A percentile compares a stretch with the other conserved stretches of the same genome.
These are phyloP conservation scores for Diplogelasinospora grovesii DNA, from an alignment of 495 filamentous ascomycete genomes.

Conservation along the genomic window DNA sequence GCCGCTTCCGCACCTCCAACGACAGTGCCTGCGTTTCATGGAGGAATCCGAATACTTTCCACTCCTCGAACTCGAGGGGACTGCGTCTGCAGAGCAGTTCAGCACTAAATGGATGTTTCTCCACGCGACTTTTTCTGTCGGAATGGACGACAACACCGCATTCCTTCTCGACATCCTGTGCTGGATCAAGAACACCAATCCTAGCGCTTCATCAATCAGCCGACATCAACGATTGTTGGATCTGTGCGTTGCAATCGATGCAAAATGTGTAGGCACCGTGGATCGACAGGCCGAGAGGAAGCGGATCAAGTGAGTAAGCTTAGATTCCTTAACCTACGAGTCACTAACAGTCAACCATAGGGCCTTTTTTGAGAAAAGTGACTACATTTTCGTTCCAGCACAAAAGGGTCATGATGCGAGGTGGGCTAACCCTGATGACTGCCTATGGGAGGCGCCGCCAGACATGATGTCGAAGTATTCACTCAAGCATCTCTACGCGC, in stretches of 20 bases:
- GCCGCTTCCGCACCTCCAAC: constrained; percentile 2
- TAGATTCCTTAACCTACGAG: too few species aligned
- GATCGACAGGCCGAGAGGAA: not conserved
- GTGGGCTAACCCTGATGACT: constrained; percentile 3
- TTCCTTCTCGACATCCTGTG: not conserved
- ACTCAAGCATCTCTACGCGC: constrained; percentile 4
- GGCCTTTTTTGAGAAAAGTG: too few species aligned
- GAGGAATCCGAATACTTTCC: constrained; percentile 7
- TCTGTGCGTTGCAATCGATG: not conserved
- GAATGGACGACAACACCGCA: not conserved
- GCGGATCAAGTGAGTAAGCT: not conserved
- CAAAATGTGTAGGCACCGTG: not conserved
- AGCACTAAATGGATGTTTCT: constrained; percentile 6
- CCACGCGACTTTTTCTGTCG: not conserved
- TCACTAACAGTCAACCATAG: too few species aligned
- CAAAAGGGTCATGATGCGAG: not conserved
- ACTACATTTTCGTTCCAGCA: not conserved
- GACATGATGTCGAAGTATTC: constrained; percentile 4
- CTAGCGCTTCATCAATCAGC: not conserved
- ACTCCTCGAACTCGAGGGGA: constrained; percentile 4
- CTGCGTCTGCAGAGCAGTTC: not conserved
- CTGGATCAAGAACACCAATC: too few species aligned
- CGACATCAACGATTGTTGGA: not conserved
- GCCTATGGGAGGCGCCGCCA: constrained; percentile 12
- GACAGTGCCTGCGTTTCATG: constrained; percentile 2